These are phyloP conservation scores for Strobilomyces dryophilus DNA, from an alignment of 768 basidiomycete species.

Conservation along the genomic window DNA sequence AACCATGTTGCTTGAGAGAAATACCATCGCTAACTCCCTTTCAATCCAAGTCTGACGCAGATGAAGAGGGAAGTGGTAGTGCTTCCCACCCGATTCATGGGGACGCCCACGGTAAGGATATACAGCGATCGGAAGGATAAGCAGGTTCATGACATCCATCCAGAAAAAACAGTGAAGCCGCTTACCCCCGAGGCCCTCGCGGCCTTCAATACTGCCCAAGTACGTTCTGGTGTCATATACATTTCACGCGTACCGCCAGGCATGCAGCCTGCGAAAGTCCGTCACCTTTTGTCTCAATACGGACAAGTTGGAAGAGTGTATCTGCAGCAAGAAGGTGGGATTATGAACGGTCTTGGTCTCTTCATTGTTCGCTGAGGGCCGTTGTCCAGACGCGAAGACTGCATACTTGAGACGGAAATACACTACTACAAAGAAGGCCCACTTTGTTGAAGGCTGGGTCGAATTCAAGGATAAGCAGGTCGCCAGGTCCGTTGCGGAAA, in stretches of 20 bases:
- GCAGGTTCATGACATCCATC: constrained; percentile 36
- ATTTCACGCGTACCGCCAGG: constrained; percentile 96
- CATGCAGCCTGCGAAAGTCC: constrained; percentile 95
- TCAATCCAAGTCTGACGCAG: neutral
- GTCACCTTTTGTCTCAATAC: constrained; percentile 85
- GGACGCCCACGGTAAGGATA: constrained; percentile 28
- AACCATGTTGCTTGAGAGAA: neutral
- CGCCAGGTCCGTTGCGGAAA: constrained; percentile 84
- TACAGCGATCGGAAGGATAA: constrained; percentile 47
- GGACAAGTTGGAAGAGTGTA: constrained; percentile 93
- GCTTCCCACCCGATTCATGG: constrained; percentile 13
- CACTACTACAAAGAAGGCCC: constrained; percentile 78
- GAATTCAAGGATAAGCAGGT: constrained; percentile 95
- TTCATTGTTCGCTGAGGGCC: neutral
- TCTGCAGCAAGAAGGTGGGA: constrained; percentile 85
- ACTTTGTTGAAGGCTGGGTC: constrained; percentile 97
- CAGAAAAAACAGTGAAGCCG: constrained; percentile 59
- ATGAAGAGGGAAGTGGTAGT: neutral
- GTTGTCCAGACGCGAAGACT: constrained; percentile 67
- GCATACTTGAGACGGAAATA: constrained; percentile 80
- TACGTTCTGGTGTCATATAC: constrained; percentile 83
- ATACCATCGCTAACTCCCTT: neutral
- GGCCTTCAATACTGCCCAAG: constrained; percentile 68
- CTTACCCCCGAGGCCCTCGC: constrained; percentile 72
- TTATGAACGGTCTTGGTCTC: neutral